Evolutionary conservation across 805 yeast genomes (phyloP), one percentile per base, ranked within the genome.

Genomic region (Limtongia smithiae): DNA sequence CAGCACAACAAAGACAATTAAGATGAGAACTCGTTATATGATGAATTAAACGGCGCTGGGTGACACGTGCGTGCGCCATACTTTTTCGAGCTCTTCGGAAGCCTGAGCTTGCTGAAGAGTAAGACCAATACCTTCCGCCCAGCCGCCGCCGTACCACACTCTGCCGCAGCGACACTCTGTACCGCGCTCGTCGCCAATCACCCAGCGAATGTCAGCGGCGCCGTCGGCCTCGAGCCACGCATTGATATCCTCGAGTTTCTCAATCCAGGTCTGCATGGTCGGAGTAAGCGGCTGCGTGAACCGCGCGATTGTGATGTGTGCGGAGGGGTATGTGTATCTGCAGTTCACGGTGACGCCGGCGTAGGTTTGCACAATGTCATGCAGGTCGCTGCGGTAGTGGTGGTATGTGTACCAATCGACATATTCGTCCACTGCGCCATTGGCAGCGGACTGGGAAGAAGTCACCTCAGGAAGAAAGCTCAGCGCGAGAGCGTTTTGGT

Each of bases 81-180:
- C 28, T 7, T 25, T 9, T 6, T 6, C 28, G 9, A 9, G 28
- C 6, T 25, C 28, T 25, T 6, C 6, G 9, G 28, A 33, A 7
- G 37, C 21, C 11, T 33, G 9, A 17, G 21, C 18, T 9, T 25
- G 28, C 28, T 25, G 28, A 25, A 33, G 20, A 5, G 38, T 12
- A 5, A 21, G 21, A n/a, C 53, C 53, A 9, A 27, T 24, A 5
- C 41, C 47, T 21, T 33, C 51, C 12, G 57, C 31, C 25, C 43
- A 27, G 18, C 59, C 59, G n/a, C 51, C 55, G 27, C 62, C 62
- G 39, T 58, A 58, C 62, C 62, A 58, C 2, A 51, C 52, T 24
- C 50, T n/a, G n/a, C 60, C 61, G 18, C 41, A 45, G n/a, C 51
- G 48, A 37, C 54, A 46, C 34, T 58, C 60, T 30, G 27, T 31